Conservation (phyloP, 306 rosid genomes). For the Quercus variabilis region DNA sequence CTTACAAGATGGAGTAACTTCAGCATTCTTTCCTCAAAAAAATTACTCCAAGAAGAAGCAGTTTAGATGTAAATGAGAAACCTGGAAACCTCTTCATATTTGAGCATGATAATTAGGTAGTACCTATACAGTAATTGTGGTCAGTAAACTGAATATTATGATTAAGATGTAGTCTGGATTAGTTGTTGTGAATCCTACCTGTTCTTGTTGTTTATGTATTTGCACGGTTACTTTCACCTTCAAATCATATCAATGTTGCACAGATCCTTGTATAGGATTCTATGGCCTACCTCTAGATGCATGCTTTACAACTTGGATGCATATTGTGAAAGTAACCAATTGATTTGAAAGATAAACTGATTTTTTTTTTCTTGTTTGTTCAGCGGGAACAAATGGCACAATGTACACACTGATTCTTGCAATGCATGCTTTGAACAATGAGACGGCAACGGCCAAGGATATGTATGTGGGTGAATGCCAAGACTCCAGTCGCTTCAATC, state of each 20-base stretch:
- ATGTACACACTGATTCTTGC: slow-evolving; percentile 69
- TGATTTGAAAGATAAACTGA: not conserved
- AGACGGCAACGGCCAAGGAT: slow-evolving; percentile 39
- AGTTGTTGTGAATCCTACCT: not conserved
- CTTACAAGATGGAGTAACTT: not conserved
- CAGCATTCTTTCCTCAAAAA: not conserved
- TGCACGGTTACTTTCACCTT: not conserved
- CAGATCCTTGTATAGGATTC: not conserved
- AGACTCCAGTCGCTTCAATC: slow-evolving; percentile 57
- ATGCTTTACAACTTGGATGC: slow-evolving; percentile 12
- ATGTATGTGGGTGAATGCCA: slow-evolving; percentile 95
- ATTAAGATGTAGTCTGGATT: not conserved
- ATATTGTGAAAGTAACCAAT: not conserved
- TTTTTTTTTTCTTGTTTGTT: slow-evolving; percentile 15
- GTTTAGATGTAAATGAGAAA: not conserved
- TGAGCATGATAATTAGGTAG: not conserved
- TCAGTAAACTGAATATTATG: not conserved
- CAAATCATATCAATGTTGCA: too few species aligned
- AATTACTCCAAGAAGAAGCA: not conserved
- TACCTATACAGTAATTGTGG: not conserved
- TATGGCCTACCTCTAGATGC: not conserved
- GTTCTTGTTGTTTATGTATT: not conserved
- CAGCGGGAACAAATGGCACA: slow-evolving; percentile 70
- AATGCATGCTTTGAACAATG: slow-evolving; percentile 64
- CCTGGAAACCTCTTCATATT: not conserved